Evolutionary conservation across 2,329 filamentous ascomycete genomes (phyloP).

Genomic region (Atkinsonella texensis): DNA sequence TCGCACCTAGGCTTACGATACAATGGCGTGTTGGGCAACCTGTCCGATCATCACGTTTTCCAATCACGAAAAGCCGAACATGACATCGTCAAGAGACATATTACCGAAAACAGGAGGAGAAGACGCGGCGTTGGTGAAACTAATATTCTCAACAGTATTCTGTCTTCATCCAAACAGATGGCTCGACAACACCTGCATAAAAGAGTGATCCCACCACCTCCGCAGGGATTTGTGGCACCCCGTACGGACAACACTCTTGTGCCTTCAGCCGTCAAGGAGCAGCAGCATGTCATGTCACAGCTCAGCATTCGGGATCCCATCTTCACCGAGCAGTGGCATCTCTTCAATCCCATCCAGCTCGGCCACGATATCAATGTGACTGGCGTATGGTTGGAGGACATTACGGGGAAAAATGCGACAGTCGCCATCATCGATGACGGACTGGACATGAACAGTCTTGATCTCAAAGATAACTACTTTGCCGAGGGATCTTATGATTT

Average conservation of each 20-base stretch:
- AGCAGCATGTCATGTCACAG: conserved; percentile 46
- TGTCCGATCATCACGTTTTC: conserved; percentile 78
- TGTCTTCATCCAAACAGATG: conserved; percentile 65
- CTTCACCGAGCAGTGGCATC: conserved; percentile 90
- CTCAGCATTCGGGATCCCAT: conserved; percentile 82
- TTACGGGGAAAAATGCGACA: conserved; percentile 79
- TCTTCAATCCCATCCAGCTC: conserved; percentile 67
- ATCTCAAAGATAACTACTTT: conserved; percentile 89
- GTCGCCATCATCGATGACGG: conserved; percentile 95
- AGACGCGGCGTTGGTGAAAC: conserved; percentile 42
- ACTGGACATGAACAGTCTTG: conserved; percentile 87
- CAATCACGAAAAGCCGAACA: conserved; percentile 51
- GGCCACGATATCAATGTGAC: conserved; percentile 97
- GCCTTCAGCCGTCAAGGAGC: conserved; percentile 39
- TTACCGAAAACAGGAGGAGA: conserved; percentile 44
- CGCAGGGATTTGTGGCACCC: conserved; percentile 15
- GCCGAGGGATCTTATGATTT: conserved; percentile 90
- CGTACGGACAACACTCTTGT: conserved; percentile 11
- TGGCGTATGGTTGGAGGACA: conserved; percentile 77
- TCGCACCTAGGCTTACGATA: conserved; percentile 61
- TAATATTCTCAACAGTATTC: conserved; percentile 60
- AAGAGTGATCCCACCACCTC: conserved; percentile 31
- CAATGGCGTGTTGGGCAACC: conserved; percentile 68
- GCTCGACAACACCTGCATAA: conserved; percentile 41
- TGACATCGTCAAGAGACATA: conserved; percentile 44